phyloP scores from a whole-genome alignment of 495 filamentous ascomycete genomes.

The Tuber calosporum region DNA sequence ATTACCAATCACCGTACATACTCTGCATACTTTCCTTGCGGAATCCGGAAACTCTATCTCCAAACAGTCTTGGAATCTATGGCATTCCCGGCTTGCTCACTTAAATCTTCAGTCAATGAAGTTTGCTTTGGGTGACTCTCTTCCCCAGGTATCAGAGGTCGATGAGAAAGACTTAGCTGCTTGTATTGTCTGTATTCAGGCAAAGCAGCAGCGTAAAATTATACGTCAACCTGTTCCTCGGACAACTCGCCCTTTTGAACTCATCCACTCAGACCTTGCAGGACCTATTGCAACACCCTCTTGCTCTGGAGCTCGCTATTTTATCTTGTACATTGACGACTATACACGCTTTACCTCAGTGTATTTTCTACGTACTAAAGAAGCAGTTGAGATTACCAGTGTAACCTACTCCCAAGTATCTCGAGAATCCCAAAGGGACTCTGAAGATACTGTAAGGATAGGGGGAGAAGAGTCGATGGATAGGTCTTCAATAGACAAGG shows the following conservation, averaged over 20 bases:
- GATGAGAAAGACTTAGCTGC: background rate
- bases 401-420: no score
- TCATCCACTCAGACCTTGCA: background rate
- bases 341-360: no score
- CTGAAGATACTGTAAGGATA: no score
- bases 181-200: background rate
- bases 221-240: background rate
- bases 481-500: no score
- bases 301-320: no score
- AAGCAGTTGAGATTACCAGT: no score
- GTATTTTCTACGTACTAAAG: no score
- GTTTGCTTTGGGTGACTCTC: background rate
- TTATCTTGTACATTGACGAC: no score
- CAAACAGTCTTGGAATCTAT: background rate
- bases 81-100: background rate
- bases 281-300: background rate
- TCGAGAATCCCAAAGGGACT: no score
- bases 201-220: background rate
- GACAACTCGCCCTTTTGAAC: background rate
- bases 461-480: no score
- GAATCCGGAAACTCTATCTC: background rate
- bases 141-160: accelerated
- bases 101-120: background rate
- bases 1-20: background rate
- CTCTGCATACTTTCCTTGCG: background rate